Percentiles rank a stretch among this genome's conserved stretches.
Conservation (phyloP, 768 basidiomycete species). For the Rhodosporidiobolus odoratus region DNA sequence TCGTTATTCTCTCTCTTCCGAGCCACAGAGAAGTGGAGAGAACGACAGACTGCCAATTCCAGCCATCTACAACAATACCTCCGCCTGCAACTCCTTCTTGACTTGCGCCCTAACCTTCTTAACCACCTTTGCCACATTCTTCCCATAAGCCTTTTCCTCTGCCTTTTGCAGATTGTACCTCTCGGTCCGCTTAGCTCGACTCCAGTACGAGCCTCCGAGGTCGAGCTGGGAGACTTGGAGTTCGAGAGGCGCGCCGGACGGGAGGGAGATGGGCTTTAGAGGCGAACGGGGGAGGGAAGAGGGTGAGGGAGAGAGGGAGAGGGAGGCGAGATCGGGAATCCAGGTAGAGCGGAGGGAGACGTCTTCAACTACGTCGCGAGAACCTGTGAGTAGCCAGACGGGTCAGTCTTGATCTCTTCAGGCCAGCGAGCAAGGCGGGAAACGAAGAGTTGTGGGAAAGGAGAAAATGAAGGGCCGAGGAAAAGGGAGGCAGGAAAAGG, state of each 20-base stretch:
- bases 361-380: conserved; percentile 9
- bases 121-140: conserved; percentile 3
- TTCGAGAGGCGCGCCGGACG: conserved; percentile 17
- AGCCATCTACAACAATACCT: neutral
- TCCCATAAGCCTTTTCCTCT: conserved; percentile 23
- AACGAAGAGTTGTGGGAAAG: neutral
- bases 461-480: neutral
- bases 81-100: neutral
- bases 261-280: neutral
- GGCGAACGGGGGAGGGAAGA: neutral
- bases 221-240: conserved; percentile 25
- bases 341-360: conserved; percentile 13
- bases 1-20: neutral
- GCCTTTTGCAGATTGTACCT: conserved; percentile 33
- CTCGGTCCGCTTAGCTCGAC: conserved; percentile 26
- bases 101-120: too few species aligned
- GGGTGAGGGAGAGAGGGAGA: conserved; percentile 23
- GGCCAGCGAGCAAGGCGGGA: too few species aligned
- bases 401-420: too few species aligned
- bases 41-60: neutral
- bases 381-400: too few species aligned
- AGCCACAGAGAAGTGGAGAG: neutral
- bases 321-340: conserved; percentile 17
- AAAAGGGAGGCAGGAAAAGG: neutral
- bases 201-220: conserved; percentile 26